Base-by-base conservation (phyloP, 306 rosid species). In the Rosa rugosa region DNA sequence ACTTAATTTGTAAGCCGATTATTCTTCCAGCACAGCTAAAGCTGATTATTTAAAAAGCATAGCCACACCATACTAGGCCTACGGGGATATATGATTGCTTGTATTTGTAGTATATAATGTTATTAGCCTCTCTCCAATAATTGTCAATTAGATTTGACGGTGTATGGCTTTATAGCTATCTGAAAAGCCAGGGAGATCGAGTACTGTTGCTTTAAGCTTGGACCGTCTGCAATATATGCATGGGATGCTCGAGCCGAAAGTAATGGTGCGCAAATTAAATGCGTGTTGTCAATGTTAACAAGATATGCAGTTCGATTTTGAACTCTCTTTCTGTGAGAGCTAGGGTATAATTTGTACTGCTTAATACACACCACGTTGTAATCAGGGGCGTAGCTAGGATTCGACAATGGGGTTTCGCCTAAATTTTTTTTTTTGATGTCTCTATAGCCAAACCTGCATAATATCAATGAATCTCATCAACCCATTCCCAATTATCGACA, bases 101-200 rank as follows among this genome's bases (percentile, higher is more conserved):
- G 63, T 11, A 20, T 56, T 42, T 8, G 62, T n/a, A n/a, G 62
- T 8, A 11, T 56, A 20, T 56, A 8, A 20, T 56, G 25, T 20
- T 14, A n/a, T 8, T 22, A 56, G 62, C 62, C 23, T n/a, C 25
- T 53, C 25, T 20, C 5, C 27, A 12, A 7, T 22, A n/a, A 57
- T 42, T 42, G 6, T 44, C 11, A 8, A 44, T 11, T 8, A n/a
- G 65, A 22, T 3, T 57, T 57, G 34, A 57, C 27, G 31, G 64
- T 60, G 7, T 36, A 36, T 40, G 49, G 49, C 31, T 67, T 67
- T 20, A 40, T 2, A 44, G 27, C 14, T 20, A 38, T 20, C 71
- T 67, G 71, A 67, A 67, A 40, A 67, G 71, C 71, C 71, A 38
- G 46, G 23, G 5, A 5, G 69, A 62, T 62, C 66, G 64, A 64